Evolutionary conservation across 768 basidiomycete species (phyloP).

Genomic region (Cantharellus cinnabarinus): DNA sequence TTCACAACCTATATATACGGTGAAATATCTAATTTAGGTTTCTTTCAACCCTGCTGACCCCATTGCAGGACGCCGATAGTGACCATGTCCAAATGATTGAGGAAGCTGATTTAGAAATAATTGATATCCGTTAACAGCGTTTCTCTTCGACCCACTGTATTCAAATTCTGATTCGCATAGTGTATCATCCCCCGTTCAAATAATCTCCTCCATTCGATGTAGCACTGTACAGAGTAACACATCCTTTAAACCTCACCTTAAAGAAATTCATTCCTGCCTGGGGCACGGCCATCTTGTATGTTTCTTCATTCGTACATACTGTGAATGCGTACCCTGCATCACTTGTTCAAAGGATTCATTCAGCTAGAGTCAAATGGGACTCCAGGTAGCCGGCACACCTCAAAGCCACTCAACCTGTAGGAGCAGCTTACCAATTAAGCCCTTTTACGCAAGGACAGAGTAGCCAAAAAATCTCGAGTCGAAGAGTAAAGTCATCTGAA

Average conservation of each 20-base stretch:
- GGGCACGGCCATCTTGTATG: background rate
- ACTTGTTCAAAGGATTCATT: too few relatives aligned
- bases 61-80: conserved; percentile 53
- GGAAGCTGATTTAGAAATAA: conserved; percentile 54
- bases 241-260: background rate
- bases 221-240: background rate
- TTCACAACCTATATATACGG: conserved; percentile 59
- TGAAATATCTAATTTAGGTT: conserved; percentile 17
- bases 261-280: background rate
- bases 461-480: too few relatives aligned
- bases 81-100: conserved; percentile 59
- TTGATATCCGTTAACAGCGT: conserved; percentile 38
- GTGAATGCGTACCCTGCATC: too few relatives aligned
- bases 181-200: background rate
- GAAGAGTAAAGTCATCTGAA: too few relatives aligned
- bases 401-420: too few relatives aligned
- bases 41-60: background rate
- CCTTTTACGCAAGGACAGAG: too few relatives aligned
- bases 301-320: background rate
- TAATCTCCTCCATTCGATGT: background rate
- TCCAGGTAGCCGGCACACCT: too few relatives aligned
- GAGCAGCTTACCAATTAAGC: too few relatives aligned
- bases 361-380: too few relatives aligned
- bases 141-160: background rate
- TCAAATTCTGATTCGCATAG: background rate